These are phyloP conservation scores for Cucurbita argyrosperma DNA, from an alignment of 306 rosid genomes.

Conservation along the genomic window DNA sequence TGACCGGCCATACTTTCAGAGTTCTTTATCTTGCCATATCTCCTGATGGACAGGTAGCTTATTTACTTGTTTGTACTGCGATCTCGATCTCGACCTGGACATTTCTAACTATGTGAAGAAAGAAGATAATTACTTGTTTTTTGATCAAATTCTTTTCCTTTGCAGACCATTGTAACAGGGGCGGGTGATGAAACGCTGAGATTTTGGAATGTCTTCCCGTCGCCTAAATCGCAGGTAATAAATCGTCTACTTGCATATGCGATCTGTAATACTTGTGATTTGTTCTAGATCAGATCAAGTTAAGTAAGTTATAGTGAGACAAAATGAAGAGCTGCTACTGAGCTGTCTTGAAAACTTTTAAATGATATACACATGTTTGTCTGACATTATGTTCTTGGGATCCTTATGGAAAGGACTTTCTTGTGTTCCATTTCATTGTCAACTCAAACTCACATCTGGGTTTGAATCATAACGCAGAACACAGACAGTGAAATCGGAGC, in stretches of 20 bases:
- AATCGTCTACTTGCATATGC: background rate
- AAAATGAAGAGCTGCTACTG: background rate
- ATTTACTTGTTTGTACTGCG: background rate
- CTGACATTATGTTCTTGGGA: background rate
- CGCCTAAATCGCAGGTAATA: constrained; percentile 91
- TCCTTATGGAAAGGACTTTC: background rate
- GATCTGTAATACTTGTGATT: background rate
- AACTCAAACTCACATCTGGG: background rate
- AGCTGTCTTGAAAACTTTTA: background rate
- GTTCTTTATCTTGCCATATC: constrained; percentile 98
- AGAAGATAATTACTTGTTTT: background rate
- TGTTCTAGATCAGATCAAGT: constrained; percentile 3
- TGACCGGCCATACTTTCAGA: constrained; percentile 84
- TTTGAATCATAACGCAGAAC: constrained; percentile 43
- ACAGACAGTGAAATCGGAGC: constrained; percentile 92
- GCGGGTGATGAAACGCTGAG: constrained; percentile 99
- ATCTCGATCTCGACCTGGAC: background rate
- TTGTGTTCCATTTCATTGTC: background rate
- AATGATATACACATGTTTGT: background rate
- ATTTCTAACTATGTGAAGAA: no score
- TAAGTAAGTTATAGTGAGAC: background rate
- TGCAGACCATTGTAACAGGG: constrained; percentile 95
- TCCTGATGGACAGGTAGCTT: constrained; percentile 88
- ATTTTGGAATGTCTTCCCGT: constrained; percentile 96
- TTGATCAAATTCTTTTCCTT: constrained; percentile 11